phyloP scores from a whole-genome alignment of 2,329 filamentous ascomycete species.

The Trichophyton simii region DNA sequence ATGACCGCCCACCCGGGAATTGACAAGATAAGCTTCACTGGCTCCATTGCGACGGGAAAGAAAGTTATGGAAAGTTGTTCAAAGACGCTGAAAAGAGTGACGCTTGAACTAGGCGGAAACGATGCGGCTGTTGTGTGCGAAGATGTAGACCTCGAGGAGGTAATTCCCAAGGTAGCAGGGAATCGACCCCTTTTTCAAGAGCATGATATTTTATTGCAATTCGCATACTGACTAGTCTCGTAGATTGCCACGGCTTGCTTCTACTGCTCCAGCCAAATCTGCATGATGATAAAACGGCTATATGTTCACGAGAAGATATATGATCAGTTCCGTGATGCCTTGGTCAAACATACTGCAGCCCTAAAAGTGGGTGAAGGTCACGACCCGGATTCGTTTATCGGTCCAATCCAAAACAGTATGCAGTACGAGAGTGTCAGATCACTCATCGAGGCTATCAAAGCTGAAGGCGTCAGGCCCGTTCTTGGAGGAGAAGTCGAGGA shows the following conservation, averaged over 20 bases:
- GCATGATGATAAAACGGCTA: slow-evolving; percentile 41
- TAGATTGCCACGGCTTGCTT: slow-evolving; percentile 17
- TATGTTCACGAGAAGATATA: slow-evolving; percentile 48
- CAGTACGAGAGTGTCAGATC: slow-evolving; percentile 46
- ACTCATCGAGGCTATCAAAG: slow-evolving; percentile 44
- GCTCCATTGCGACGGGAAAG: slow-evolving; percentile 49
- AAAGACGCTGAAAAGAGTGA: slow-evolving; percentile 48
- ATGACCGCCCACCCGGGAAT: slow-evolving; percentile 48
- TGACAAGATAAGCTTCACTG: slow-evolving; percentile 53
- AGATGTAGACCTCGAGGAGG: slow-evolving; percentile 44
- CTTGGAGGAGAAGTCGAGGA: slow-evolving; percentile 32
- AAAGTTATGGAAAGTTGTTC: slow-evolving; percentile 46
- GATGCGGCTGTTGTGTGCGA: slow-evolving; percentile 48
- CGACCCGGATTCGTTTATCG: slow-evolving; percentile 38
- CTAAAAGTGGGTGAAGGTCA: slow-evolving; percentile 16
- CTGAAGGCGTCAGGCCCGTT: slow-evolving; percentile 40
- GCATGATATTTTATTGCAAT: not conserved
- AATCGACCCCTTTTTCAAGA: not conserved
- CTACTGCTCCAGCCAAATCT: slow-evolving; percentile 39
- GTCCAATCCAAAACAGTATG: slow-evolving; percentile 49
- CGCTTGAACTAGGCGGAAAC: slow-evolving; percentile 51
- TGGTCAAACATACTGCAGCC: slow-evolving; percentile 30
- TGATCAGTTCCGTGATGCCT: slow-evolving; percentile 33
- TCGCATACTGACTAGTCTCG: not conserved
- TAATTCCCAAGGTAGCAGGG: slow-evolving; percentile 29